Conservation (phyloP, 495 filamentous ascomycete species). For the Penicillium antarcticum region DNA sequence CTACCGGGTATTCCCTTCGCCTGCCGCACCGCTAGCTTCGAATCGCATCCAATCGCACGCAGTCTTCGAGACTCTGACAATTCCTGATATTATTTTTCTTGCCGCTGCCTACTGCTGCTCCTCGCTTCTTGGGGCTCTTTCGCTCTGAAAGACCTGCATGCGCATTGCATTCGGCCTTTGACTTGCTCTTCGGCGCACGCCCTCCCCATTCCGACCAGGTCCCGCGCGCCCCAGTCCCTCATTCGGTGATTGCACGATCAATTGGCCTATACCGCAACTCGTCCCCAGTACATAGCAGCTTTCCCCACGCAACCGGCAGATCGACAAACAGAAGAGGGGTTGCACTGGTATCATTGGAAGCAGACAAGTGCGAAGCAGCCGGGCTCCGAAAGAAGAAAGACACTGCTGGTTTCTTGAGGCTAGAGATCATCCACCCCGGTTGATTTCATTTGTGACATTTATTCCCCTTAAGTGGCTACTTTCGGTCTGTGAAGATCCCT, state of each 20-base stretch:
- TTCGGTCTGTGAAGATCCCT: conserved; percentile 12
- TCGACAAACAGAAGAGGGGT: conserved; percentile 35
- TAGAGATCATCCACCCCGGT: conserved; percentile 20
- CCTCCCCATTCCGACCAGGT: conserved; percentile 8
- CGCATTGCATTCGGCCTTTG: conserved; percentile 14
- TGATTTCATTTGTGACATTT: conserved; percentile 21
- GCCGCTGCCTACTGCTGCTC: conserved; percentile 18
- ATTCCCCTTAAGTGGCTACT: conserved; percentile 13
- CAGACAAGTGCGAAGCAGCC: conserved; percentile 16
- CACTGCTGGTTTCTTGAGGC: conserved; percentile 16
- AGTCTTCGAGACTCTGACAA: conserved; percentile 5
- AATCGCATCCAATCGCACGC: conserved; percentile 24
- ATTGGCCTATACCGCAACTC: conserved; percentile 34
- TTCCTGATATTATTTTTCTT: conserved; percentile 15
- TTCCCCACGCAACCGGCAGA: conserved; percentile 40
- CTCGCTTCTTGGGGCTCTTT: conserved; percentile 22
- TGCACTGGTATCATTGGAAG: conserved; percentile 23
- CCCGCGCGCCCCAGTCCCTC: conserved; percentile 15
- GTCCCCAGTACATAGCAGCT: conserved; percentile 32
- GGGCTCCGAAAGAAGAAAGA: conserved; percentile 18
- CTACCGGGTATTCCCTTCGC: conserved; percentile 28
- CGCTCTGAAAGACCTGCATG: conserved; percentile 14
- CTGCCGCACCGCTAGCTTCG: conserved; percentile 20
- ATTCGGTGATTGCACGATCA: conserved; percentile 26
- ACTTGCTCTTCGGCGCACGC: conserved; percentile 13